Evolutionary conservation across 192 early-diverging fungal genomes (phyloP), one percentile per base, ranked within the genome.

Genomic region (Haplosporangium gracile): DNA sequence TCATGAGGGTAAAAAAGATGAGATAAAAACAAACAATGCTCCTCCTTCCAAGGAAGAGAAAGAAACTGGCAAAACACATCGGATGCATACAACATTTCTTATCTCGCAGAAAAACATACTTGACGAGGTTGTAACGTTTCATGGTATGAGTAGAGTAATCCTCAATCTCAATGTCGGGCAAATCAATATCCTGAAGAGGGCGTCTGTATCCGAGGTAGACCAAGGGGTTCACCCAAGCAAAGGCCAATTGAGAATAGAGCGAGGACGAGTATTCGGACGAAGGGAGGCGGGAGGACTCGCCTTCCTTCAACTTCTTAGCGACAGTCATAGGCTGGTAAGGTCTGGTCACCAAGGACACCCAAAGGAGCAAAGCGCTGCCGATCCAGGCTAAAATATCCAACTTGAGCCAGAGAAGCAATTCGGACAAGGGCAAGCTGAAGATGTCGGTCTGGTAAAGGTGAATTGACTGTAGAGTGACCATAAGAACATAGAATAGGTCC

Each of bases 171-270:
- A 97, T 86, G 6, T 89, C 81, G 72, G 91, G 91, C 43, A 97
- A 74, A 51, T 97, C 94, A 43, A 88, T 74, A 20, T 90, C 86
- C n/a, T 90, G 89, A 22, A 97, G 89, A n/a, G 89, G 89, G 40
- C 91, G 80, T 65, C 65, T 80, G 40, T 88, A 88, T 15, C 96
- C 95, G 11, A 90, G 82, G 47, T 82, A 79, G 0, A 89, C 73
- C 72, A 89, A 42, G 20, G 82, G 80, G 73, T 88, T 89, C 6
- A 85, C 63, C 89, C 89, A 89, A 0, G 85, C 73, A 74, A 88
- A 89, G 24, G 77, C 85, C 29, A 89, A 40, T 40, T 82, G 80
- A 10, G 83, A 81, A 68, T 88, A 89, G 34, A 85, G 13, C 16
- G 89, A 89, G 0, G 82, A 81, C 18, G 84, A 26, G 55, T 86